Evolutionary conservation across 1,284 basidiomycete species (phyloP).

Genomic region (Coniophora puteana): DNA sequence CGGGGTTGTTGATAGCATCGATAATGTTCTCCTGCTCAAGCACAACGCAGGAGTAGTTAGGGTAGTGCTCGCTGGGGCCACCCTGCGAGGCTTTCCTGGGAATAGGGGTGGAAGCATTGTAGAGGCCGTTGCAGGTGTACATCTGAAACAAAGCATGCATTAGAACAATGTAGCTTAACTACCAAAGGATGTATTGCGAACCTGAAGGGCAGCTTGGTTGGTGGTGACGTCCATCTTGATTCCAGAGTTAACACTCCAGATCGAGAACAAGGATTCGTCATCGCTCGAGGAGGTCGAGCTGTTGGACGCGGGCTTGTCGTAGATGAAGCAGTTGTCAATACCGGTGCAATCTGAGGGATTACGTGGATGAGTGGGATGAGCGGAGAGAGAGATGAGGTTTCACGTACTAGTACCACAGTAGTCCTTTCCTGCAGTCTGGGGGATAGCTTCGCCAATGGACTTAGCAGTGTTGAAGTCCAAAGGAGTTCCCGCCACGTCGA

Average conservation of each 20-base stretch:
- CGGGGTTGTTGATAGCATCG: slow-evolving; percentile 46
- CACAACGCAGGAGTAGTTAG: slow-evolving; percentile 41
- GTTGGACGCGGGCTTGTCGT: slow-evolving; percentile 28
- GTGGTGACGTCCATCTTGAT: slow-evolving; percentile 35
- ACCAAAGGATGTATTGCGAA: slow-evolving; percentile 15
- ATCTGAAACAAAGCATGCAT: slow-evolving; percentile 25
- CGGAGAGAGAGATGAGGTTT: no score
- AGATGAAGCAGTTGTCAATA: slow-evolving; percentile 46
- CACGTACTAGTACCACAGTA: slow-evolving; percentile 40
- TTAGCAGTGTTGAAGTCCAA: slow-evolving; percentile 43
- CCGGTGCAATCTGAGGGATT: slow-evolving; percentile 35
- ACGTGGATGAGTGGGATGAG: not conserved
- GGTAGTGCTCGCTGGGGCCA: slow-evolving; percentile 32
- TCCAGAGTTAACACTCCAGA: slow-evolving; percentile 44
- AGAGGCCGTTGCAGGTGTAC: slow-evolving; percentile 43
- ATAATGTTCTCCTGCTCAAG: slow-evolving; percentile 47
- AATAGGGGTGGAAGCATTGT: slow-evolving; percentile 34
- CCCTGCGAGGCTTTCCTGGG: slow-evolving; percentile 43
- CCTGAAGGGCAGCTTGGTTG: slow-evolving; percentile 42
- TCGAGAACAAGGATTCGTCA: slow-evolving; percentile 32
- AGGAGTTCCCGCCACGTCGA: slow-evolving; percentile 33
- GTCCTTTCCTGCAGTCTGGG: slow-evolving; percentile 29
- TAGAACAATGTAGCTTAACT: not conserved
- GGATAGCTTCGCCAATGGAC: slow-evolving; percentile 36
- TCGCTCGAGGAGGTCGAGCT: no score